phyloP scores from a whole-genome alignment of 352 stramenopile genomes.

The Pythium apleroticum region DNA sequence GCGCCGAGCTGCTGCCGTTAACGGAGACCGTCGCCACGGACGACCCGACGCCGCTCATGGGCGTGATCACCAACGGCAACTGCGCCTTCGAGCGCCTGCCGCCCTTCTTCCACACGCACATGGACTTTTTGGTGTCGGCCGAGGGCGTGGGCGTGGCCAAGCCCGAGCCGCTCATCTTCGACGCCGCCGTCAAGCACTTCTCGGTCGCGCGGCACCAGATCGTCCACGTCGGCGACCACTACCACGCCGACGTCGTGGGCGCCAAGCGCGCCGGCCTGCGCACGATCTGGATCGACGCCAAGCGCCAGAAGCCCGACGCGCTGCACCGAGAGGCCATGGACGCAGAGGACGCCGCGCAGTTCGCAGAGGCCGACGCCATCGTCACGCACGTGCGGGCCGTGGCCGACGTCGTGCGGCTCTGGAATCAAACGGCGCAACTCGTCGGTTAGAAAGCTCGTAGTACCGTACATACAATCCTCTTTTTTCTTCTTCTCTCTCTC shows the following conservation, averaged over 20 bases:
- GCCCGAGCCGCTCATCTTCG: conserved; percentile 51
- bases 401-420: conserved; percentile 40
- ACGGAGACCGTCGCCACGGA: not conserved
- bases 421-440: conserved; percentile 29
- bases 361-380: conserved; percentile 55
- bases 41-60: conserved; percentile 27
- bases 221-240: conserved; percentile 78
- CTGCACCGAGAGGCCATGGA: conserved; percentile 32
- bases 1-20: conserved; percentile 27
- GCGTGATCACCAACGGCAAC: conserved; percentile 81
- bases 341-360: conserved; percentile 32
- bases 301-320: conserved; percentile 41
- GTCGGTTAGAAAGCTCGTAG: too few relatives aligned
- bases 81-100: conserved; percentile 49
- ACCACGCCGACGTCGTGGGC: conserved; percentile 64
- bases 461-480: not conserved
- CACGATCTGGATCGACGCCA: conserved; percentile 66
- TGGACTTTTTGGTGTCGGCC: conserved; percentile 58
- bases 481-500: not conserved
- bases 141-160: conserved; percentile 52
- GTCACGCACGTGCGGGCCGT: conserved; percentile 51
- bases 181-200: conserved; percentile 33
- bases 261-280: conserved; percentile 60
- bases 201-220: conserved; percentile 37
- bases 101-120: conserved; percentile 36